Evolutionary conservation across 2,329 filamentous ascomycete genomes (phyloP).

Genomic region (Cercospora sp.): DNA sequence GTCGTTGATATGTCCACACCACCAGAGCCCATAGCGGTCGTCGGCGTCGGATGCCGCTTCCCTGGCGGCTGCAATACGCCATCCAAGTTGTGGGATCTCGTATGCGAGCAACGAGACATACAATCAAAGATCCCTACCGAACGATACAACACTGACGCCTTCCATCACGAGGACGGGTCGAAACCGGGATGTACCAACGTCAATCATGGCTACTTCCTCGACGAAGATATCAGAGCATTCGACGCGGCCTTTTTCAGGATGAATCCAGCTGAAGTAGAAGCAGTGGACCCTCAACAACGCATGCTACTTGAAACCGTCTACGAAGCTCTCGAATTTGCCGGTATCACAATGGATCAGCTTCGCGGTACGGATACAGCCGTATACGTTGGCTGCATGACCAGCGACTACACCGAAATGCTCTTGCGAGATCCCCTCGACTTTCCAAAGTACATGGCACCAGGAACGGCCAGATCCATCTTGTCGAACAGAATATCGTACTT

Average conservation of each 20-base stretch:
- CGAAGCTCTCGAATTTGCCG: too few relatives aligned
- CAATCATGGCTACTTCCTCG: slow-evolving; percentile 34
- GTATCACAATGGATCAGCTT: too few relatives aligned
- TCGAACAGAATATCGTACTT: too few relatives aligned
- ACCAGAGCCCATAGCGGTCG: slow-evolving; percentile 45
- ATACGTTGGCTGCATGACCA: slow-evolving; percentile 24
- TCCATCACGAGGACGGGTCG: slow-evolving; percentile 15
- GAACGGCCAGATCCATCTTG: too few relatives aligned
- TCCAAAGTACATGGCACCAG: slow-evolving; percentile 1
- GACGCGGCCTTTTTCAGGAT: too few relatives aligned
- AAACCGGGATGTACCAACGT: slow-evolving; percentile 22
- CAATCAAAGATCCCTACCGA: slow-evolving; percentile 16
- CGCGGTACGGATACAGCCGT: slow-evolving; percentile 15
- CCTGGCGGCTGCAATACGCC: slow-evolving; percentile 18
- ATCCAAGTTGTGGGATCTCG: slow-evolving; percentile 21
- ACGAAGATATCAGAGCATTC: slow-evolving; percentile 27
- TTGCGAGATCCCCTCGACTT: slow-evolving; percentile 18
- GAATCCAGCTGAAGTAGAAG: too few relatives aligned
- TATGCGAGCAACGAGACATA: slow-evolving; percentile 13
- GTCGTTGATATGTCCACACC: slow-evolving; percentile 2
- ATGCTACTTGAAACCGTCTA: too few relatives aligned
- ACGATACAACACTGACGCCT: slow-evolving; percentile 27
- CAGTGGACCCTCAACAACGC: too few relatives aligned
- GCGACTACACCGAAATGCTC: not conserved
- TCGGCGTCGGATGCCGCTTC: slow-evolving; percentile 46